Percentiles rank a stretch among this genome's conserved stretches.
phyloP scores from a whole-genome alignment of 148 eudicot genomes.

The Polygonum aviculare region DNA sequence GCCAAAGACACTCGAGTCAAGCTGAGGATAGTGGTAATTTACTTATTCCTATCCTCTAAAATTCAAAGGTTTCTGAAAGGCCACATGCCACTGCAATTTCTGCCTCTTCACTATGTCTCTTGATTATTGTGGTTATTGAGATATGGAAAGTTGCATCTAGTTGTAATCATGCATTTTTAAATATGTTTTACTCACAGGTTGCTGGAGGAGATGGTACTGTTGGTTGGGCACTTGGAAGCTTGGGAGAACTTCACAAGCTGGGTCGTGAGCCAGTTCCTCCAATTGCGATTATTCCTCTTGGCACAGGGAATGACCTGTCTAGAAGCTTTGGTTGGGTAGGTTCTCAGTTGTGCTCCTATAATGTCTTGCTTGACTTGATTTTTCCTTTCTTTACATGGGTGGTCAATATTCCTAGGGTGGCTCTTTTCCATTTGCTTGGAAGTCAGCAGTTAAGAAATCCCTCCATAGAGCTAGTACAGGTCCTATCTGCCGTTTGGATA shows the following conservation, averaged over 20 bases:
- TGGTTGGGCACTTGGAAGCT: slow-evolving; percentile 95
- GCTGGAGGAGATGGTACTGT: slow-evolving; percentile 99
- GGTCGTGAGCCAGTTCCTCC: slow-evolving; percentile 79
- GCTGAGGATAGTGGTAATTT: slow-evolving; percentile 82
- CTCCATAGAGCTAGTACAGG: slow-evolving; percentile 52
- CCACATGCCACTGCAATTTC: not conserved
- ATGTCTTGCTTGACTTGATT: not conserved
- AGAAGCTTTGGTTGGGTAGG: slow-evolving; percentile 97
- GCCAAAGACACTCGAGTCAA: slow-evolving; percentile 73
- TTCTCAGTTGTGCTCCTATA: slow-evolving; percentile 10
- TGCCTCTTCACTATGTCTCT: not conserved
- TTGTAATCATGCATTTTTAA: not conserved
- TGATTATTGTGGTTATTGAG: not conserved
- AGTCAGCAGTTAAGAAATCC: slow-evolving; percentile 73
- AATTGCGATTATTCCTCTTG: slow-evolving; percentile 86
- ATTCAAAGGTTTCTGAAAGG: not conserved
- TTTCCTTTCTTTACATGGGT: not conserved
- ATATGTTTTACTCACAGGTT: slow-evolving; percentile 32
- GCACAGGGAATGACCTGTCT: slow-evolving; percentile 95
- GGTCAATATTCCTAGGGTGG: slow-evolving; percentile 44
- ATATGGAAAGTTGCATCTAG: not conserved
- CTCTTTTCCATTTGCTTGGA: slow-evolving; percentile 95
- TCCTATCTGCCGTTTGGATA: slow-evolving; percentile 54
- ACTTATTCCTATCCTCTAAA: not conserved
- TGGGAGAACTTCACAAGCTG: slow-evolving; percentile 78